These are phyloP conservation scores for Rhodocollybia butyracea DNA, from an alignment of 768 basidiomycete species.

Conservation along the genomic window DNA sequence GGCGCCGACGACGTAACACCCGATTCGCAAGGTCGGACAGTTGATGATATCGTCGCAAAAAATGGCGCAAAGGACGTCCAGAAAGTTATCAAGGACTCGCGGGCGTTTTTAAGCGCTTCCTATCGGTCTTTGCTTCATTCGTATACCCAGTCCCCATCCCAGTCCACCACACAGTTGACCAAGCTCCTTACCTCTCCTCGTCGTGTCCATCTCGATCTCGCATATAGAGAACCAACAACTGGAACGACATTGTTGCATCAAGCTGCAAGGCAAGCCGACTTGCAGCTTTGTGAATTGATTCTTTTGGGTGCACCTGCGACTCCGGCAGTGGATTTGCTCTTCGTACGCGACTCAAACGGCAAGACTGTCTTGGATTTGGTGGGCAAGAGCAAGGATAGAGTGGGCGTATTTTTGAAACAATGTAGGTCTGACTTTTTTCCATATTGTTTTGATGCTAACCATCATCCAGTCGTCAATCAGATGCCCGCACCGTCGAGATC, in stretches of 20 bases:
- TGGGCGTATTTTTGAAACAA: slow-evolving; percentile 80
- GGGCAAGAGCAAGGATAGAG: slow-evolving; percentile 71
- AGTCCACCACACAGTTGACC: slow-evolving; percentile 21
- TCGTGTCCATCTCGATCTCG: slow-evolving; percentile 68
- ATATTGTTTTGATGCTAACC: neutral
- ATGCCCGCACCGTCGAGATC: no score
- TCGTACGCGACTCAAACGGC: neutral
- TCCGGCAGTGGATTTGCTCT: slow-evolving; percentile 50
- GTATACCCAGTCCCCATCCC: slow-evolving; percentile 61
- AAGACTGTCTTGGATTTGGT: slow-evolving; percentile 40
- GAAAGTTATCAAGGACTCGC: slow-evolving; percentile 73
- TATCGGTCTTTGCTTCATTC: slow-evolving; percentile 70
- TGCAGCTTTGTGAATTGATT: slow-evolving; percentile 79
- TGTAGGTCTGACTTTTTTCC: slow-evolving; percentile 44
- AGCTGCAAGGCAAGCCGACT: slow-evolving; percentile 76
- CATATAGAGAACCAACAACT: slow-evolving; percentile 73
- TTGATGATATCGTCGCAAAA: slow-evolving; percentile 70
- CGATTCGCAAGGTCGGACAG: slow-evolving; percentile 65
- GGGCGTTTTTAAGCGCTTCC: slow-evolving; percentile 68
- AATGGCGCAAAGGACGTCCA: slow-evolving; percentile 64
- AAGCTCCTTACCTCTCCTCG: slow-evolving; percentile 71
- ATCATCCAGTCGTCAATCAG: no score
- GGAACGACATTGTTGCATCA: slow-evolving; percentile 85
- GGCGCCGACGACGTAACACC: slow-evolving; percentile 77
- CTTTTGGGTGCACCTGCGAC: slow-evolving; percentile 87